Conservation (phyloP, 164 flowering plant species). For the Stephania japonica region DNA sequence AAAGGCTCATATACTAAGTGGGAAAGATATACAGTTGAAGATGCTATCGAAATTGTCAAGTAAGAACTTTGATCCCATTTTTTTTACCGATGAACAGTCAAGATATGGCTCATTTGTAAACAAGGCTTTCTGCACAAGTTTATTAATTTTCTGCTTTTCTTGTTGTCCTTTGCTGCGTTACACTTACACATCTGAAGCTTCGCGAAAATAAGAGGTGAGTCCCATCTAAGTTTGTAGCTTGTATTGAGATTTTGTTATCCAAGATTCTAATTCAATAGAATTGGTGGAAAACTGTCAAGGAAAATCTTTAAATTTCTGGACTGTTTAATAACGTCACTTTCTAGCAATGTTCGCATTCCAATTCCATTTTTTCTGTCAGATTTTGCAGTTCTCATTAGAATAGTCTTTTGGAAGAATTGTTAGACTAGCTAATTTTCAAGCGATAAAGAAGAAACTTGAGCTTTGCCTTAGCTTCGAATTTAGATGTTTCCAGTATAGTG, state of each 20-base stretch:
- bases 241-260: neutral
- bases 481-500: neutral
- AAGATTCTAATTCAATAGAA: neutral
- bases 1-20: conserved; percentile 85
- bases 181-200: conserved; percentile 49
- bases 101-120: neutral
- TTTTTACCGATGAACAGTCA: neutral
- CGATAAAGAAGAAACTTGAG: neutral
- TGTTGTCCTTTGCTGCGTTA: conserved; percentile 20
- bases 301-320: neutral
- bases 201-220: conserved; percentile 81
- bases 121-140: neutral
- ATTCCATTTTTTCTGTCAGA: neutral
- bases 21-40: conserved; percentile 92
- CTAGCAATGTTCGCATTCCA: too few species aligned
- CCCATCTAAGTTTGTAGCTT: conserved; percentile 6
- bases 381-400: neutral
- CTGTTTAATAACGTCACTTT: too few species aligned
- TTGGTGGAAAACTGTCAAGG: neutral
- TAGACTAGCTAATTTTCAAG: neutral
- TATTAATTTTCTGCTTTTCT: conserved; percentile 4
- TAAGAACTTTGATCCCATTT: conserved; percentile 35
- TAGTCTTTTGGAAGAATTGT: neutral
- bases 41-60: conserved; percentile 87
- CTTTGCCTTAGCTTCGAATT: neutral